A percentile compares a stretch with the other conserved stretches of the same genome.
Conservation (phyloP, 2,329 filamentous ascomycete species). For the Aspergillus arachidicola region DNA sequence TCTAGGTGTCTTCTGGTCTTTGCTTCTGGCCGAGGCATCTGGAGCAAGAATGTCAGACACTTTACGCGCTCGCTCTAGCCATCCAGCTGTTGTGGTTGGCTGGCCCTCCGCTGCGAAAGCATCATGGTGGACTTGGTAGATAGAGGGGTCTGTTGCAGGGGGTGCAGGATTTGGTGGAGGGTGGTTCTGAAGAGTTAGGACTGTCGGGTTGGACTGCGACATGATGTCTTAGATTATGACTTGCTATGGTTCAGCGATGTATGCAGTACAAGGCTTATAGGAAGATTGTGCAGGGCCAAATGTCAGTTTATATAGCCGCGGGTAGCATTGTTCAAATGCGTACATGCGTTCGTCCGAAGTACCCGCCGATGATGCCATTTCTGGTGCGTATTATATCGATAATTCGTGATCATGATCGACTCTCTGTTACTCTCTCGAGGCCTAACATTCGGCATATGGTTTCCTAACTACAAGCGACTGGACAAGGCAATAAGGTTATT, state of each 20-base stretch:
- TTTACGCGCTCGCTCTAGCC: slow-evolving; percentile 1
- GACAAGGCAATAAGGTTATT: neutral
- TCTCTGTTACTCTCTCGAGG: too few relatives aligned
- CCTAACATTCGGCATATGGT: neutral
- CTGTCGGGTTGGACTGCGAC: neutral
- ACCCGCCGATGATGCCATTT: slow-evolving; percentile 1
- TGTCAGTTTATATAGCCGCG: neutral
- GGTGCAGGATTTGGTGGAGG: neutral
- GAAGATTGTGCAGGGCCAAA: neutral
- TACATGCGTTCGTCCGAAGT: neutral
- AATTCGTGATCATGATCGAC: slow-evolving; percentile 1
- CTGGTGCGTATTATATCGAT: neutral
- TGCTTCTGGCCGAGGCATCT: neutral
- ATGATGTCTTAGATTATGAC: neutral
- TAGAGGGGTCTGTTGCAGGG: neutral
- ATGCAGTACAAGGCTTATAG: neutral
- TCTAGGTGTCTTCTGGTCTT: slow-evolving; percentile 55
- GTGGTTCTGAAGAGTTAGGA: slow-evolving; percentile 1
- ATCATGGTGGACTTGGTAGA: neutral
- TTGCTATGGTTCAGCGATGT: neutral
- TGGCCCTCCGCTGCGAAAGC: neutral
- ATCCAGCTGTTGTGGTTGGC: neutral
- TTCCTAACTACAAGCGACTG: neutral
- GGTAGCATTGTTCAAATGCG: too few relatives aligned
- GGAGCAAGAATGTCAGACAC: neutral